These are phyloP conservation scores for Avicennia marina DNA, from an alignment of 257 asterid genomes.

Conservation along the genomic window DNA sequence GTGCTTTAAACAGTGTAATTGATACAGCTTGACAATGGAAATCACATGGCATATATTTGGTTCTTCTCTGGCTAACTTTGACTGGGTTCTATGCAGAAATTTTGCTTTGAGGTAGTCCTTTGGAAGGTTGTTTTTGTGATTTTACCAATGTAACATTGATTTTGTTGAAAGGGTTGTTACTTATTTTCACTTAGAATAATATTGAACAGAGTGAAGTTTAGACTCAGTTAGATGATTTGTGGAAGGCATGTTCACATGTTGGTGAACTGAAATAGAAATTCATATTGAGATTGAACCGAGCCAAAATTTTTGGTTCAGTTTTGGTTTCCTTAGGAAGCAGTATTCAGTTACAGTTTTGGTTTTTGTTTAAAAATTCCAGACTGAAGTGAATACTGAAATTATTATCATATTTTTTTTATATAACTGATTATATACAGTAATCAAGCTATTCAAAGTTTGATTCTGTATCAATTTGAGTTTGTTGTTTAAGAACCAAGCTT, in stretches of 20 bases:
- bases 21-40: neutral
- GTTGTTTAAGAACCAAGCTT: conserved; percentile 7
- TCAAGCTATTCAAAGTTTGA: conserved; percentile 1
- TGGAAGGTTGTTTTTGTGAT: neutral
- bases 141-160: neutral
- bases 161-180: neutral
- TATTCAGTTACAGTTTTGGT: no score
- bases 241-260: no score
- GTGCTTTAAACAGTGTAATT: neutral
- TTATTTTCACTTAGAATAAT: neutral
- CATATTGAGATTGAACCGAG: no score
- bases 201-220: neutral
- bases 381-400: no score
- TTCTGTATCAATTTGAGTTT: conserved; percentile 1
- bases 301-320: no score
- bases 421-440: no score
- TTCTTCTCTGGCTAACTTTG: neutral
- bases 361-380: no score
- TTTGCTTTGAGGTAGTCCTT: neutral
- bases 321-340: no score
- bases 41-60: neutral
- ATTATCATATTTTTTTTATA: no score
- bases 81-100: neutral
- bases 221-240: no score
- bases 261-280: no score